Percentiles rank a stretch among this genome's conserved stretches.
Conservation (phyloP, 768 basidiomycete genomes). For the Strobilomyces dryophilus region DNA sequence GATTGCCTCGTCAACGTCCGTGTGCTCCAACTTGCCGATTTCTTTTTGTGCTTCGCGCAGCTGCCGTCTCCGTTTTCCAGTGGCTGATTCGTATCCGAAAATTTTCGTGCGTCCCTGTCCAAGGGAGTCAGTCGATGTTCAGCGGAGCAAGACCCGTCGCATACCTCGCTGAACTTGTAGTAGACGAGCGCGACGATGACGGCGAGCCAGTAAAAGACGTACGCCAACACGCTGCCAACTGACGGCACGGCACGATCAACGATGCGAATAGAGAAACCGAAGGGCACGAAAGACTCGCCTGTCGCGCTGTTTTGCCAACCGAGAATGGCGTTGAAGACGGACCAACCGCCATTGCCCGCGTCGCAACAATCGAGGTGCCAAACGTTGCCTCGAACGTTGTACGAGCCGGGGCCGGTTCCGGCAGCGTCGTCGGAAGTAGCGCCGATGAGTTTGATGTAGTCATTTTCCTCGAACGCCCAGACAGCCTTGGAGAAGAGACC, state of each 20-base stretch:
- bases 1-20: neutral
- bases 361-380: slow-evolving; percentile 87
- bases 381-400: slow-evolving; percentile 73
- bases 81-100: slow-evolving; percentile 53
- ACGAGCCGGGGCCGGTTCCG: slow-evolving; percentile 82
- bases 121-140: neutral
- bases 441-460: slow-evolving; percentile 67
- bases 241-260: neutral
- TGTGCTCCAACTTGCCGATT: neutral
- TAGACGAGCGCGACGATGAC: slow-evolving; percentile 64
- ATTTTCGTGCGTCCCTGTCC: slow-evolving; percentile 64
- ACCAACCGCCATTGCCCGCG: slow-evolving; percentile 64
- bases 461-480: slow-evolving; percentile 65
- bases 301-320: slow-evolving; percentile 88
- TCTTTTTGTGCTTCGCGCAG: slow-evolving; percentile 19
- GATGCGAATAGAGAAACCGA: neutral
- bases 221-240: slow-evolving; percentile 80
- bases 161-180: slow-evolving; percentile 61
- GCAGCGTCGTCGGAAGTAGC: slow-evolving; percentile 61
- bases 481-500: slow-evolving; percentile 85
- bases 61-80: slow-evolving; percentile 34
- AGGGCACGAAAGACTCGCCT: slow-evolving; percentile 31
- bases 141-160: neutral
- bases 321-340: slow-evolving; percentile 79
- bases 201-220: slow-evolving; percentile 90